phyloP scores from a whole-genome alignment of 371 early-diverging fungal species.

The Basidiobolus meristosporus region DNA sequence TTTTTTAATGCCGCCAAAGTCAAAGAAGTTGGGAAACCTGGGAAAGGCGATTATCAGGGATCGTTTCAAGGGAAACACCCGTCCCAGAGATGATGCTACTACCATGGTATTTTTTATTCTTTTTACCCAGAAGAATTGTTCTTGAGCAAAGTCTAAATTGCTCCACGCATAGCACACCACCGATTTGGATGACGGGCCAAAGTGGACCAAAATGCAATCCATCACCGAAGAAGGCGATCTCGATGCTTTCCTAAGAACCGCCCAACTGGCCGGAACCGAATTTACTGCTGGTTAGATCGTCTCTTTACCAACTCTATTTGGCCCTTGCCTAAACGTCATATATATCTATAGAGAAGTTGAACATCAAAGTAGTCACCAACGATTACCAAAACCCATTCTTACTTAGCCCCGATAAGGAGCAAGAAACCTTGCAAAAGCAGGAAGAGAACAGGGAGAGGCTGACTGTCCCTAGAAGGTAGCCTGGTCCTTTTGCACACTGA shows the following conservation, averaged over 20 bases:
- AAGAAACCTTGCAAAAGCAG: constrained; percentile 49
- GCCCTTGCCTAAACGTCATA: not conserved
- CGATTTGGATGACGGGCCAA: constrained; percentile 61
- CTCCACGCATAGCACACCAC: constrained; percentile 52
- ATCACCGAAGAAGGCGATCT: constrained; percentile 93
- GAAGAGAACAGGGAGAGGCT: constrained; percentile 44
- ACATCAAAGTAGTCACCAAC: constrained; percentile 67
- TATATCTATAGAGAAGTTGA: constrained; percentile 39
- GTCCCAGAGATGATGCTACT: constrained; percentile 43
- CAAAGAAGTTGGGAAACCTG: no score
- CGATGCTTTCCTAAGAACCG: constrained; percentile 88
- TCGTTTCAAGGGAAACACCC: constrained; percentile 70
- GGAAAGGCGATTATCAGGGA: constrained; percentile 85
- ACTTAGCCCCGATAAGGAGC: constrained; percentile 55
- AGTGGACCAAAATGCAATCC: constrained; percentile 79
- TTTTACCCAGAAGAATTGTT: not conserved
- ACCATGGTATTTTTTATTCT: constrained; percentile 21
- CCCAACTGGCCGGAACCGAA: constrained; percentile 84
- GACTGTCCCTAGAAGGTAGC: constrained; percentile 52
- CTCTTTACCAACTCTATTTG: not conserved
- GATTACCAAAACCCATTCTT: constrained; percentile 67
- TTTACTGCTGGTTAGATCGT: constrained; percentile 70
- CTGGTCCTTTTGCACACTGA: constrained; percentile 1
- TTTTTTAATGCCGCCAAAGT: no score
- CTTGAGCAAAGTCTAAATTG: not conserved